Evolutionary conservation across 805 yeast species (phyloP).

Genomic region (Metschnikowia lunata): DNA sequence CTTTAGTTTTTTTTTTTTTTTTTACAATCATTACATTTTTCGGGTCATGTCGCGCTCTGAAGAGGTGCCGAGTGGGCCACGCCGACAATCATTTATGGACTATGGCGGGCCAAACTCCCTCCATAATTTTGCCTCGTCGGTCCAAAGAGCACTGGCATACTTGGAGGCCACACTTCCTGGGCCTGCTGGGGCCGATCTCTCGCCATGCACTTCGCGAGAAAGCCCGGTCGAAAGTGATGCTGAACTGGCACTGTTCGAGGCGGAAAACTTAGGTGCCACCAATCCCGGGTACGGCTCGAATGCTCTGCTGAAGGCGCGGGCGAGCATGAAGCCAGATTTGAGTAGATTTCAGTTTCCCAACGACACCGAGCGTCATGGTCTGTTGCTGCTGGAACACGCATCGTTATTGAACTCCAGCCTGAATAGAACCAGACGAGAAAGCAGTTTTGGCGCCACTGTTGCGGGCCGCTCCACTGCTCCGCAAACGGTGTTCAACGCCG

Average conservation of each 20-base stretch:
- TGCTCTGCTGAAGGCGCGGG: background rate
- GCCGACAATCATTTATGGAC: conserved; percentile 30
- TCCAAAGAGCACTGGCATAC: conserved; percentile 30
- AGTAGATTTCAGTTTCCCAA: conserved; percentile 18
- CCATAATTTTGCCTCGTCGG: conserved; percentile 38
- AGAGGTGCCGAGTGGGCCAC: background rate
- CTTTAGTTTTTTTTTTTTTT: too few species aligned
- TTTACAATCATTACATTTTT: too few species aligned
- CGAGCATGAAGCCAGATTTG: conserved; percentile 7
- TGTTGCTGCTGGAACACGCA: background rate
- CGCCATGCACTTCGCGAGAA: conserved; percentile 15
- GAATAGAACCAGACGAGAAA: conserved; percentile 24
- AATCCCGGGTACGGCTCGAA: background rate
- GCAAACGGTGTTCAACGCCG: conserved; percentile 74
- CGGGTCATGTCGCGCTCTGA: too few species aligned
- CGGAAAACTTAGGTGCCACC: background rate
- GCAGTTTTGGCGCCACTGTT: conserved; percentile 4
- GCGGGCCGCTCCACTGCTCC: conserved; percentile 46
- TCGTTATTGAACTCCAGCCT: conserved; percentile 4
- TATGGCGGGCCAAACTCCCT: conserved; percentile 35
- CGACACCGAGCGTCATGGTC: background rate
- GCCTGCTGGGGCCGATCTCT: conserved; percentile 4
- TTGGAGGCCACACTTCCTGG: conserved; percentile 5
- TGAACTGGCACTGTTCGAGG: background rate
- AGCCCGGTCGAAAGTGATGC: background rate